Base-by-base conservation (phyloP, 257 asterid genomes). In the Handroanthus guayacan region DNA sequence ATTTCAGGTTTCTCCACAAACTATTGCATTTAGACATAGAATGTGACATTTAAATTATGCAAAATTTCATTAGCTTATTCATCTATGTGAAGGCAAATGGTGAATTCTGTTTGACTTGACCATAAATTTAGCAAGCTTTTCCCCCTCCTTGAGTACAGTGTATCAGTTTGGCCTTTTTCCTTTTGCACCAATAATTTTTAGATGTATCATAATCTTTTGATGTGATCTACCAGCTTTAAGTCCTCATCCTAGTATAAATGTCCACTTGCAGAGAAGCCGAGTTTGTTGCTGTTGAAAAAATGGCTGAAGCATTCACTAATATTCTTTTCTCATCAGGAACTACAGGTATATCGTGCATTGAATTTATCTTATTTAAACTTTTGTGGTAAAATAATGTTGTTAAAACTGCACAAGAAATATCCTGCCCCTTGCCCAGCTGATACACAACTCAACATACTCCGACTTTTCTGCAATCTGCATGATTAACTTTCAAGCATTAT, bases 291-390 rank as follows among this genome's bases (percentile, higher is more conserved):
- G 86, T 87, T 71, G 96, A 92, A 80, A 91, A 82, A 82, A 78
- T 89, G 71, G 80, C 83, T 76, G 94, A 91, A 75, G 89, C 94
- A 63, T 91, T 83, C 87, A 91, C 97, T 72, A 95, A 95, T 82
- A 91, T 95, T 87, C 97, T 92, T 48, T 95, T 95, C 96, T 92
- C 99, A 37, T 95, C 99, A 69, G 99, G 99, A 81, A 95, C 99
- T 14, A 95, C 98, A 86, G 99, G 99, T 95, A 86, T 38, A 78
- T 72, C 39, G 25, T 25, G 47, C 64, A 36, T 71, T 12, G 47
- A 74, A 71, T 52, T 71, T 45, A 71, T 71, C 69, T 60, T 62
- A 34, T 39, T 67, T 71, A 25, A 25, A 6, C 69, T 77, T 68
- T 58, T 41, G 13, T 47, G 25, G 47, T 47, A 45, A 69, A 72